Percentiles rank a stretch among this genome's conserved stretches.
phyloP scores from a whole-genome alignment of 371 early-diverging fungal species.

The Syncephalastrum contaminatum region DNA sequence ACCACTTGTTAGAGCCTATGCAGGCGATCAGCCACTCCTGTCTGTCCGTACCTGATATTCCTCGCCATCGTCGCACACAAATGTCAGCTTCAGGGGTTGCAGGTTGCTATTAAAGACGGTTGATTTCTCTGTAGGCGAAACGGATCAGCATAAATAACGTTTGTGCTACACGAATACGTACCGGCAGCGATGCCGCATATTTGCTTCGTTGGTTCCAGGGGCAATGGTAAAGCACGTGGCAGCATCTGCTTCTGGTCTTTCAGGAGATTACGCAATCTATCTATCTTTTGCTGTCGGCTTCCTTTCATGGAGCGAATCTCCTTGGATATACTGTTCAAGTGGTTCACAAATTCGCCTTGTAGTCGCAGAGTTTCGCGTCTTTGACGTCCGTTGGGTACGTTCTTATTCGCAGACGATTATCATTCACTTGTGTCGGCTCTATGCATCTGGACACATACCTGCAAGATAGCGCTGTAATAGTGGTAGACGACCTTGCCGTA shows the following conservation, averaged over 20 bases:
- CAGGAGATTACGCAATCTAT: constrained; percentile 69
- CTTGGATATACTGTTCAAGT: constrained; percentile 69
- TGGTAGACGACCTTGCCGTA: constrained; percentile 85
- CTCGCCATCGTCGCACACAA: constrained; percentile 72
- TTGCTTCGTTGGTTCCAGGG: constrained; percentile 82
- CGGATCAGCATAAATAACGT: not conserved
- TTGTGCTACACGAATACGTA: constrained; percentile 16
- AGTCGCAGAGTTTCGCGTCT: constrained; percentile 74
- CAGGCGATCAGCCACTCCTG: not conserved
- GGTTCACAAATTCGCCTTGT: constrained; percentile 83
- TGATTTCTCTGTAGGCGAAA: constrained; percentile 61
- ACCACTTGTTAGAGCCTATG: not conserved
- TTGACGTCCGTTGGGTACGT: constrained; percentile 63
- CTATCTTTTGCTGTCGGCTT: constrained; percentile 81
- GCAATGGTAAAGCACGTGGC: constrained; percentile 74
- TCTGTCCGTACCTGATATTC: constrained; percentile 66
- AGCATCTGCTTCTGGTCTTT: constrained; percentile 82
- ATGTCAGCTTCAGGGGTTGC: constrained; percentile 82
- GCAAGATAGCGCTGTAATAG: constrained; percentile 71
- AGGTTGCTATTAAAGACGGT: constrained; percentile 90
- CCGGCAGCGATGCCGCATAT: constrained; percentile 85
- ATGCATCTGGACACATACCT: constrained; percentile 28
- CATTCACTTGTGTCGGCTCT: not conserved
- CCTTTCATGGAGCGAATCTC: constrained; percentile 79
- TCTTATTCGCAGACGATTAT: not conserved